Conservation (phyloP, 768 basidiomycete genomes). For the Melanogaster broomeanus region DNA sequence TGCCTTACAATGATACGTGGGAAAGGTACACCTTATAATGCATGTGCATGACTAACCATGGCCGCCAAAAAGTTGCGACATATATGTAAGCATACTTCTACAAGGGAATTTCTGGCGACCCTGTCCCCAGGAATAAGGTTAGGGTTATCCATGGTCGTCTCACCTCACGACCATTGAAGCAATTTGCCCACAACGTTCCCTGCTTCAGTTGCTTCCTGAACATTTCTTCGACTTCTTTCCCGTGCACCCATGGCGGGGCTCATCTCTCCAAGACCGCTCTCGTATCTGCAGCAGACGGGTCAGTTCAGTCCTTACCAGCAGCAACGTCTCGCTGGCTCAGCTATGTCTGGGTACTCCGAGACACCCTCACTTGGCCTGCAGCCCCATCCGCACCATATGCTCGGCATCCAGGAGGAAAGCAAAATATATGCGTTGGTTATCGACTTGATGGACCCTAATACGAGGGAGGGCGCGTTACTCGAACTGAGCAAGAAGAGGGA, state of each 20-base stretch:
- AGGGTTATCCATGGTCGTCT: conserved; percentile 31
- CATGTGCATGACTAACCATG: too few species aligned
- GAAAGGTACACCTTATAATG: too few species aligned
- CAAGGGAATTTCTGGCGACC: too few species aligned
- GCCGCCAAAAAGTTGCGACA: too few species aligned
- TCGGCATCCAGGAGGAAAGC: conserved; percentile 59
- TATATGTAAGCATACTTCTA: too few species aligned
- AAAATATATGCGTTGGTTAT: conserved; percentile 93
- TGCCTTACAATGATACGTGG: too few species aligned
- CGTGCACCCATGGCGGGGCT: conserved; percentile 55
- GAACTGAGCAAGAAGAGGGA: conserved; percentile 99
- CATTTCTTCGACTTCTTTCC: conserved; percentile 13
- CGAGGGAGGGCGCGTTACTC: conserved; percentile 87
- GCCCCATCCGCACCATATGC: conserved; percentile 55
- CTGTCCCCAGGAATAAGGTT: too few species aligned
- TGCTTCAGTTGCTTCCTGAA: conserved; percentile 1
- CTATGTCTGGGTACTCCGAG: conserved; percentile 52
- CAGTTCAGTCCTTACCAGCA: conserved; percentile 65
- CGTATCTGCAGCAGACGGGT: conserved; percentile 62
- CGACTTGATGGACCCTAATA: conserved; percentile 77
- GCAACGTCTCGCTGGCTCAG: conserved; percentile 33
- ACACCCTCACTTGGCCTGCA: conserved; percentile 60
- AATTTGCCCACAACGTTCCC: background rate
- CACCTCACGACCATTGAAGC: conserved; percentile 20
- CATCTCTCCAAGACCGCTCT: conserved; percentile 61